A percentile compares a stretch with the other conserved stretches of the same genome.
Conservation (phyloP, 2,329 filamentous ascomycete genomes). For the Arthrobotrys pseudoclavata region DNA sequence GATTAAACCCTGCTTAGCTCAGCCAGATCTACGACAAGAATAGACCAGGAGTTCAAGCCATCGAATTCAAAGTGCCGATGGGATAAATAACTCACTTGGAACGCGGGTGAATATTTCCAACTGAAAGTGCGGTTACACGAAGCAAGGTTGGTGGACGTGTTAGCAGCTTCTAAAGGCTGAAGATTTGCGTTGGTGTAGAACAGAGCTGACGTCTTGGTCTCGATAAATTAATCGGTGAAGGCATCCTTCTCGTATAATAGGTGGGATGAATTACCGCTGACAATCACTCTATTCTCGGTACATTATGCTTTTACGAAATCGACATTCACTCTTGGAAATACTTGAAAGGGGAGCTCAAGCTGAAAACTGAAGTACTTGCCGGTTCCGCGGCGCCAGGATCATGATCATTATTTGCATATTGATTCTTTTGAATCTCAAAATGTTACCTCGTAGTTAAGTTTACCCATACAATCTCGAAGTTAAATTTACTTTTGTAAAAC, state of each 20-base stretch:
- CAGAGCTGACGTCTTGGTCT: neutral
- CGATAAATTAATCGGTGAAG: neutral
- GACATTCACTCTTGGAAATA: neutral
- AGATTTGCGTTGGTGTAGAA: conserved; percentile 3
- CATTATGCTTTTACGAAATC: neutral
- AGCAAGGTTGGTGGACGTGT: conserved; percentile 25
- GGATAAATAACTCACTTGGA: conserved; percentile 7
- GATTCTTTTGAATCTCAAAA: too few species aligned
- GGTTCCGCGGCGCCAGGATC: conserved; percentile 21
- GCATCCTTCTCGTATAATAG: neutral
- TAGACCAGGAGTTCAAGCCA: neutral
- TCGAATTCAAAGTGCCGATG: conserved; percentile 1
- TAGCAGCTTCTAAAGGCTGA: neutral
- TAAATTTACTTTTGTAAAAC: conserved; percentile 15
- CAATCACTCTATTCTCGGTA: neutral
- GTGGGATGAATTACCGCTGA: neutral
- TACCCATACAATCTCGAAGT: neutral
- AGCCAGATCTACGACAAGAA: too few species aligned
- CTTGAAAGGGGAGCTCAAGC: conserved; percentile 2
- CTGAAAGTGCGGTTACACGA: conserved; percentile 24
- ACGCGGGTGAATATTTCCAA: conserved; percentile 15
- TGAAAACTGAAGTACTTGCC: conserved; percentile 4
- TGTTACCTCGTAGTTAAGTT: neutral
- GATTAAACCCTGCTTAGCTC: too few species aligned
- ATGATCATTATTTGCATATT: conserved; percentile 4